Percentiles rank a stretch among this genome's conserved stretches.
Evolutionary conservation across 768 basidiomycete genomes (phyloP).

Genomic region (Tephrocybe rancida): DNA sequence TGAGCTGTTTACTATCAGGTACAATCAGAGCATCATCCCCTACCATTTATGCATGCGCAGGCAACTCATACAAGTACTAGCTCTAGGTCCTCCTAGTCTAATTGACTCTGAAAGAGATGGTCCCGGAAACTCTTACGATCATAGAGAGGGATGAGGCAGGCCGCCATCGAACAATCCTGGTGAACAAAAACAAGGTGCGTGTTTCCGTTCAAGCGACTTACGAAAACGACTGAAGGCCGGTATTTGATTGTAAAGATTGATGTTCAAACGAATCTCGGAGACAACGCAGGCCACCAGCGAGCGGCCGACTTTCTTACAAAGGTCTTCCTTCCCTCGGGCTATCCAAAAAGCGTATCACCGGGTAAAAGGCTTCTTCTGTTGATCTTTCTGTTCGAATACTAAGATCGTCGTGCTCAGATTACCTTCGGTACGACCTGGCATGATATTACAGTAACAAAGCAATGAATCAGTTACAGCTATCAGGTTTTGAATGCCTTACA

Average conservation of each 20-base stretch:
- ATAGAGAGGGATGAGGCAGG: slow-evolving; percentile 25
- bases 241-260: slow-evolving; percentile 9
- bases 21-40: too few relatives aligned
- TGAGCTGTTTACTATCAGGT: too few relatives aligned
- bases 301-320: slow-evolving; percentile 35
- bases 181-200: slow-evolving; percentile 15
- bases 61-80: too few relatives aligned
- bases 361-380: slow-evolving; percentile 35
- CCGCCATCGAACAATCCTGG: slow-evolving; percentile 8
- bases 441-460: slow-evolving; percentile 5
- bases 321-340: slow-evolving; percentile 65
- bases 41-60: too few relatives aligned
- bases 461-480: slow-evolving; percentile 43
- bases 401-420: slow-evolving; percentile 39
- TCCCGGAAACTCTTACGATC: slow-evolving; percentile 1
- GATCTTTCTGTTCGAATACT: not conserved
- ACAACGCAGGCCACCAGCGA: slow-evolving; percentile 3
- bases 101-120: not conserved
- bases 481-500: slow-evolving; percentile 68
- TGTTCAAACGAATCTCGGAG: slow-evolving; percentile 1
- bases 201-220: not conserved
- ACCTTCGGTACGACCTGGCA: slow-evolving; percentile 44
- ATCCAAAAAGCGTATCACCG: slow-evolving; percentile 61
- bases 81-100: too few relatives aligned
- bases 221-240: not conserved